These are phyloP conservation scores for Fistulina hepatica DNA, from an alignment of 1,284 basidiomycete genomes.

Conservation along the genomic window DNA sequence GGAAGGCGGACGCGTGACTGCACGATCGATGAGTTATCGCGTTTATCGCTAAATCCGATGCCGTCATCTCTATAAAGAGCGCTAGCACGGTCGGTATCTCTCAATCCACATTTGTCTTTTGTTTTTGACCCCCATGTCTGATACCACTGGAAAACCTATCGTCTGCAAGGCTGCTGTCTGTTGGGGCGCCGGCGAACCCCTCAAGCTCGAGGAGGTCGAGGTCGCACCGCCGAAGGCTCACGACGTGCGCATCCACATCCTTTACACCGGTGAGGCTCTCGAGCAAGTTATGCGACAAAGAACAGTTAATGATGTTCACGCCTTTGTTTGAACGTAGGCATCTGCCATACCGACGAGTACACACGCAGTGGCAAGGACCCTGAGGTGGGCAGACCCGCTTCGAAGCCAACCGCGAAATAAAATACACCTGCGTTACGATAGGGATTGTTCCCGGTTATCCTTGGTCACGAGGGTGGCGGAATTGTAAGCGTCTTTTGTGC, in stretches of 20 bases:
- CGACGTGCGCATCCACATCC: conserved; percentile 90
- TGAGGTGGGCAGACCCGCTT: conserved; percentile 45
- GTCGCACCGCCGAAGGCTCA: conserved; percentile 84
- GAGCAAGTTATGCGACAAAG: conserved; percentile 8
- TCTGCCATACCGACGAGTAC: conserved; percentile 98
- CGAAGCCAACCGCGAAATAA: not conserved
- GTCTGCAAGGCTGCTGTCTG: conserved; percentile 94
- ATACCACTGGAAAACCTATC: conserved; percentile 66
- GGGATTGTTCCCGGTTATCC: conserved; percentile 91
- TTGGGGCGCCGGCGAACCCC: conserved; percentile 87
- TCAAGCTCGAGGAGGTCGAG: conserved; percentile 86
- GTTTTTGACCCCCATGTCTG: conserved; percentile 38
- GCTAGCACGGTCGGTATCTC: no score
- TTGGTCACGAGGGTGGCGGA: conserved; percentile 86
- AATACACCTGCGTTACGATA: conserved; percentile 19
- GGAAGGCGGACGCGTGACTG: no score
- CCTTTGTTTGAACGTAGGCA: no score
- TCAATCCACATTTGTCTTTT: not conserved
- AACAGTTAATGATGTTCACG: conserved; percentile 9
- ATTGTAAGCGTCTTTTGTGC: conserved; percentile 40
- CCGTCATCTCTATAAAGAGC: no score
- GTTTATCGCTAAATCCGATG: no score
- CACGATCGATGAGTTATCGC: no score
- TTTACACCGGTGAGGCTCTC: conserved; percentile 64
- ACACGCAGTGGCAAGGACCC: conserved; percentile 94